Conservation (phyloP, 2,329 filamentous ascomycete genomes). For the Helminthosporium solani region DNA sequence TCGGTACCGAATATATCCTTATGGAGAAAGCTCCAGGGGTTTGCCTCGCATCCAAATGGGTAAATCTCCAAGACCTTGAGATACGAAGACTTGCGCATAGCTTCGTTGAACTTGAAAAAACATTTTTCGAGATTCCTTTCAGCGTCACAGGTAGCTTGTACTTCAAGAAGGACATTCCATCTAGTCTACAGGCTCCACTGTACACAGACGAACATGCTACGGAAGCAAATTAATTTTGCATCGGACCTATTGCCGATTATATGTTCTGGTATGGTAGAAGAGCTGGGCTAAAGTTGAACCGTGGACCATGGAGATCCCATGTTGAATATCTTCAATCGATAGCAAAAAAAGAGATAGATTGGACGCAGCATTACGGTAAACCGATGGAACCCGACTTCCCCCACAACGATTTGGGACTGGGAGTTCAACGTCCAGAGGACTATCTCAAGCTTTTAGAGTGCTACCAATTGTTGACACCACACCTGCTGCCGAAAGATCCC, state of each 20-base stretch:
- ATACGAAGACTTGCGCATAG: conserved; percentile 16
- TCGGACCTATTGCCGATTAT: conserved; percentile 27
- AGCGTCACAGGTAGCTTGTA: conserved; percentile 35
- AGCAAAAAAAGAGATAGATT: conserved; percentile 13
- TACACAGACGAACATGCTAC: conserved; percentile 7
- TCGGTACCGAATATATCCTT: conserved; percentile 41
- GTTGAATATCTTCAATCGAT: conserved; percentile 16
- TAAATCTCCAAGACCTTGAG: conserved; percentile 13
- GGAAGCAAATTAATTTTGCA: conserved; percentile 16
- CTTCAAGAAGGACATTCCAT: conserved; percentile 21
- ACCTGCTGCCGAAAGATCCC: conserved; percentile 13
- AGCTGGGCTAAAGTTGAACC: conserved; percentile 17
- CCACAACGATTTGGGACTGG: conserved; percentile 12
- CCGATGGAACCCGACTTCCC: conserved; percentile 15
- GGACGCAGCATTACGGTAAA: conserved; percentile 13
- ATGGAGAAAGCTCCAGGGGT: conserved; percentile 35
- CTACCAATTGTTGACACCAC: conserved; percentile 12
- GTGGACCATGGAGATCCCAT: conserved; percentile 28
- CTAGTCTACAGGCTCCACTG: conserved; percentile 10
- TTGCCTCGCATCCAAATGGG: conserved; percentile 30
- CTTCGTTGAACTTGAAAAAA: conserved; percentile 26
- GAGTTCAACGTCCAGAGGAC: conserved; percentile 13
- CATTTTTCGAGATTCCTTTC: conserved; percentile 19
- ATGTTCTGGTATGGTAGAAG: conserved; percentile 29
- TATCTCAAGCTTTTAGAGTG: conserved; percentile 9